Conservation (phyloP, 2,329 filamentous ascomycete genomes). For the Periconia sp. region DNA sequence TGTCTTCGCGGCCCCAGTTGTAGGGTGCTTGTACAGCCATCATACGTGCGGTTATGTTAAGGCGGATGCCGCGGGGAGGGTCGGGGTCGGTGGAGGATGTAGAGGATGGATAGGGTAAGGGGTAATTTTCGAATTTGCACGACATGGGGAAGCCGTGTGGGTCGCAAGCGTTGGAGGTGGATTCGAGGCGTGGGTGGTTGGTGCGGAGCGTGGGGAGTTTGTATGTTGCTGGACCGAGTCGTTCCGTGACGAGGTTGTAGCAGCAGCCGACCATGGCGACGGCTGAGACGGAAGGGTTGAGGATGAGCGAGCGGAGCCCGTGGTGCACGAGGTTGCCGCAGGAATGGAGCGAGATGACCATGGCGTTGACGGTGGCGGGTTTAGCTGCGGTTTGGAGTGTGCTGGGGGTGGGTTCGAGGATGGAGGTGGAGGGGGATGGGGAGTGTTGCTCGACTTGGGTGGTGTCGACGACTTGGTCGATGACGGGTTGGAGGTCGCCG, state of each 20-base stretch:
- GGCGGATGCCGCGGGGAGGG: conserved; percentile 62
- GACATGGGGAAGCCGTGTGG: conserved; percentile 96
- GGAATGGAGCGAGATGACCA: conserved; percentile 94
- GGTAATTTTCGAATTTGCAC: conserved; percentile 60
- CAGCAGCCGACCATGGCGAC: conserved; percentile 97
- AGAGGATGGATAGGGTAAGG: conserved; percentile 21
- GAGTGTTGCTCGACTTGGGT: conserved; percentile 28
- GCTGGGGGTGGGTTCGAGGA: conserved; percentile 24
- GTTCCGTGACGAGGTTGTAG: conserved; percentile 94
- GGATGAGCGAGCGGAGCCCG: conserved; percentile 79
- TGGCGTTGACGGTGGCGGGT: conserved; percentile 53
- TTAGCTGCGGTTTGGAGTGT: conserved; percentile 33
- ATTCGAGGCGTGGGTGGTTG: conserved; percentile 67
- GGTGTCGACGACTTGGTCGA: conserved; percentile 61
- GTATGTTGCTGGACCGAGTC: conserved; percentile 81
- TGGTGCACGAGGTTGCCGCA: conserved; percentile 98
- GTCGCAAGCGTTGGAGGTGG: conserved; percentile 73
- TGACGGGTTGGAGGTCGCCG: conserved; percentile 69
- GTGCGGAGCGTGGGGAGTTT: conserved; percentile 79
- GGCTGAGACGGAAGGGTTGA: conserved; percentile 83
- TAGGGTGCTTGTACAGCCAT: conserved; percentile 95
- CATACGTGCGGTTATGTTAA: conserved; percentile 96
- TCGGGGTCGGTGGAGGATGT: conserved; percentile 10
- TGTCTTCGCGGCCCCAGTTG: conserved; percentile 85
- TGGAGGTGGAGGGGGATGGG: conserved; percentile 21